phyloP scores from a whole-genome alignment of 2,329 filamentous ascomycete genomes.

The Exophiala sideris region DNA sequence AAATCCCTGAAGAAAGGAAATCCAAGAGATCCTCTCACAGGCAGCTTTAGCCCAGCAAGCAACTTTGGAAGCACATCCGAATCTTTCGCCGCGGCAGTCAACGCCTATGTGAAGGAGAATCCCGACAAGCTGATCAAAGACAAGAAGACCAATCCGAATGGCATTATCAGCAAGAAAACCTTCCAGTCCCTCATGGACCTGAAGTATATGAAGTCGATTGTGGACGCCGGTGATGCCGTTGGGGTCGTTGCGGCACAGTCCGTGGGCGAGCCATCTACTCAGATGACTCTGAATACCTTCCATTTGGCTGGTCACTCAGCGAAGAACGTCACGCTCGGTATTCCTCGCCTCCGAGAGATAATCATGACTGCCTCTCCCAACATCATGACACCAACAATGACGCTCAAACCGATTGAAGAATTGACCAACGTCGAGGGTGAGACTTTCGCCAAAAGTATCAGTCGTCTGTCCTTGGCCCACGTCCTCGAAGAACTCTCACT shows the following conservation, averaged over 20 bases:
- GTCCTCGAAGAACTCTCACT: slow-evolving; percentile 79
- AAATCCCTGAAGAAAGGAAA: slow-evolving; percentile 59
- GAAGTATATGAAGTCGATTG: slow-evolving; percentile 87
- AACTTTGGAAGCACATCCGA: slow-evolving; percentile 87
- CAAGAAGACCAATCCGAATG: slow-evolving; percentile 52
- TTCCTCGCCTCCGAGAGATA: slow-evolving; percentile 93
- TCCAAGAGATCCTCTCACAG: slow-evolving; percentile 70
- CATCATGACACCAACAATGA: slow-evolving; percentile 91
- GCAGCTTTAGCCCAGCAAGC: slow-evolving; percentile 70
- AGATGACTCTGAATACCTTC: slow-evolving; percentile 99
- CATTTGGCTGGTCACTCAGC: slow-evolving; percentile 97
- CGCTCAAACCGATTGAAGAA: slow-evolving; percentile 71
- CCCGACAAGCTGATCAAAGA: slow-evolving; percentile 57
- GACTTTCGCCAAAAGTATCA: slow-evolving; percentile 87
- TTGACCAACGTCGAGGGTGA: slow-evolving; percentile 66
- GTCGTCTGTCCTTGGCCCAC: slow-evolving; percentile 76
- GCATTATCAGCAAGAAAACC: slow-evolving; percentile 61
- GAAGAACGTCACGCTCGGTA: slow-evolving; percentile 98
- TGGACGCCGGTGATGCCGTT: slow-evolving; percentile 93
- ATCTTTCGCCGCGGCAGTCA: slow-evolving; percentile 70
- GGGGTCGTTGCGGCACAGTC: slow-evolving; percentile 96
- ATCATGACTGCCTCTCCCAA: slow-evolving; percentile 91
- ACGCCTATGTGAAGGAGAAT: slow-evolving; percentile 75
- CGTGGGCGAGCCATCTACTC: slow-evolving; percentile 93
- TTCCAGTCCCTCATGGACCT: slow-evolving; percentile 83